Evolutionary conservation across 2,329 filamentous ascomycete genomes (phyloP), one percentile per base, ranked within the genome.

Genomic region (Pseudogymnoascus sp.): DNA sequence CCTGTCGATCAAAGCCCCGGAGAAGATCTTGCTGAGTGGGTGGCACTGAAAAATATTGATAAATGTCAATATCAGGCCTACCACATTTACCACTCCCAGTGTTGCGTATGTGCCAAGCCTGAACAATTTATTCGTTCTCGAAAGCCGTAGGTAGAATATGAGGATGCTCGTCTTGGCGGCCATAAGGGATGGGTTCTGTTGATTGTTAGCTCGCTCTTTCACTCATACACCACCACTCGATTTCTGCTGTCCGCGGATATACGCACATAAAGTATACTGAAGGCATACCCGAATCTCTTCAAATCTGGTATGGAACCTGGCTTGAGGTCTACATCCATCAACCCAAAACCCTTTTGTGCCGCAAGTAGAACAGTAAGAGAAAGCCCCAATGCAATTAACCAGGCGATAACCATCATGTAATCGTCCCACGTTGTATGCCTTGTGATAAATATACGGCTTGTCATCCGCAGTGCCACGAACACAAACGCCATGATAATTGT

Each of bases 131-230:
- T 94, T 84, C 0, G 82, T 85, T 67, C 86, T 87, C 31, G 90
- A 88, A 37, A 96, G 79, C 33, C 87, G 85, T 58, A 96, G 79
- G 74, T 94, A 96, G 74, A 96, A 96, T 60, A 92, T 79, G 63
- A 96, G 79, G 67, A 96, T 89, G 21, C 90, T 94, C 0, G 90
- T 91, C 75, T 96, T 96, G 61, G 90, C 90, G 3, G 88, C 85
- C 89, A 94, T 94, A 60, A 96, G 78, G 3, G 89, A 87, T 13
- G 91, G 90, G 70, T 96, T 94, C 85, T 91, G 68, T 17, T 37
- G 15, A 60, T 8, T 35, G 9, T 2, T 21, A 36, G 62, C 64
- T 40, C 64, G 13, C 31, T 1, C 7, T 59, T 35, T 11, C 33
- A 5, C 26, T 11, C 44, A 54, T 54, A 35, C 10, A 3, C 29